phyloP scores from a whole-genome alignment of 768 basidiomycete genomes.

The Dacryopinax spathularia region DNA sequence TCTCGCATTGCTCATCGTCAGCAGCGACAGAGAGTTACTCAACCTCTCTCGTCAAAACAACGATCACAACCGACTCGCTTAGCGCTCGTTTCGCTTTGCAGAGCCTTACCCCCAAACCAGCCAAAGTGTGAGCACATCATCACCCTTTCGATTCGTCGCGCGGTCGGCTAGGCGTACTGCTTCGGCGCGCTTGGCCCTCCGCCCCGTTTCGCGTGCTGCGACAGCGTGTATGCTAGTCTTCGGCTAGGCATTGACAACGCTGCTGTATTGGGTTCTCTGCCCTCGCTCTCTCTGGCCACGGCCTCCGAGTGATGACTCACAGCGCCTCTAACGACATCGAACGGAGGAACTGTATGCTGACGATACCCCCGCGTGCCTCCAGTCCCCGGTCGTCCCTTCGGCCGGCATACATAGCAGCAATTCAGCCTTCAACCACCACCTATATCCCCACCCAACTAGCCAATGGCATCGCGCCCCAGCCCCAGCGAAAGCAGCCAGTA shows the following conservation, averaged over 20 bases:
- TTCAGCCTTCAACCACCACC: neutral
- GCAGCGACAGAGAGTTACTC: constrained; percentile 4
- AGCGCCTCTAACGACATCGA: neutral
- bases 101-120: neutral
- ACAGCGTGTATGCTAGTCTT: neutral
- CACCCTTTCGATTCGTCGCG: neutral
- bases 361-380: neutral
- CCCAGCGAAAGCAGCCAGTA: neutral
- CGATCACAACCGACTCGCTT: neutral
- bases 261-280: neutral
- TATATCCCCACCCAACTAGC: neutral
- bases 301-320: neutral
- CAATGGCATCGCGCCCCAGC: neutral
- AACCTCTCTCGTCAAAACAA: too few species aligned
- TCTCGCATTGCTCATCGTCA: neutral
- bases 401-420: neutral
- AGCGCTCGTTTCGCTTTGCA: neutral
- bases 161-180: neutral
- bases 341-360: neutral
- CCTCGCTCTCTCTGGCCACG: neutral
- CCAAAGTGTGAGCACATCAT: neutral
- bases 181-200: neutral
- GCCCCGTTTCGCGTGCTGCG: too few species aligned
- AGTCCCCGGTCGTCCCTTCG: neutral
- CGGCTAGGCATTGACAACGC: neutral